Evolutionary conservation across 148 eudicot genomes (phyloP), one percentile per base, ranked within the genome.

Genomic region (Spergularia marina): DNA sequence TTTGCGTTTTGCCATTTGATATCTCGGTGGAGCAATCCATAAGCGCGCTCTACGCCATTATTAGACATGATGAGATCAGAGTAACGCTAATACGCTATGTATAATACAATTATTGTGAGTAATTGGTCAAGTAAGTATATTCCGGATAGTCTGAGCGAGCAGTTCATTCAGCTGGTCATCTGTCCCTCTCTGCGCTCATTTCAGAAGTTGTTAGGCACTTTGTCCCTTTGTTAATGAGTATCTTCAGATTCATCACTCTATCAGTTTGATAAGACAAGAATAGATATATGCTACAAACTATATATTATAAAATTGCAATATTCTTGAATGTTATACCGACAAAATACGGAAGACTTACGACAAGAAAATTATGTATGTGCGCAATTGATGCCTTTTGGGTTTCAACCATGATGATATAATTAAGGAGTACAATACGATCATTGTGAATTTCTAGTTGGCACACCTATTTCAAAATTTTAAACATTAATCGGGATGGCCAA

Each of bases 211-310:
- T 73, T 72, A 77, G 58, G 58, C 16, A 23, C 34, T 23, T 65
- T 72, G 77, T 72, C 83, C 49, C 69, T 71, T 5, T 40, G 36
- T 21, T 75, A 10, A 55, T 70, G 40, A 2, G 36, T 30, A 30
- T 30, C 25, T 0, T 3, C 39, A 17, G 73, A 52, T 6, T 30
- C 53, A 54, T 75, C 75, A 63, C n/a, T 5, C n/a, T 16, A 60
- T 70, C 55, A 49, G 70, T 66, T 78, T 73, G 67, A 72, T 57
- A 59, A 61, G 78, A 79, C 70, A 74, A 58, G 52, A 9, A 73
- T n/a, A 17, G 23, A 61, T 4, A 14, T n/a, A 40, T 20, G 2
- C 13, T 2, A 18, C 23, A 60, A 20, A 13, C 21, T 60, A 60
- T 10, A 60, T 44, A 40, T 36, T 64, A 64, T 34, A 2, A n/a